These are phyloP conservation scores for Tanacetum coccineum DNA, from an alignment of 129 eudicot genomes.

Conservation along the genomic window DNA sequence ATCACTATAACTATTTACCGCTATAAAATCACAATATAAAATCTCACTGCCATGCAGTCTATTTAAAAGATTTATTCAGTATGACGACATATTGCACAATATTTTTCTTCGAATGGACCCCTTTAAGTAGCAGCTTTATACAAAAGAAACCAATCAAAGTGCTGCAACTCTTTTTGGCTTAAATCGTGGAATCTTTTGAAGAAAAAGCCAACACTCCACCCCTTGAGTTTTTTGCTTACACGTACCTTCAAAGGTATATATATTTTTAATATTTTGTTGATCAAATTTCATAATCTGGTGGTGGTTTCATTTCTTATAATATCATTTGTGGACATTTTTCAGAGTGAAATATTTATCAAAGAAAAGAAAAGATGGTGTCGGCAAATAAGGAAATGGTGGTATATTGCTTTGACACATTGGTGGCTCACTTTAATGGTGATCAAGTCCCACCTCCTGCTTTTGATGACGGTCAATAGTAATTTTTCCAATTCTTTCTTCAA, in stretches of 20 bases:
- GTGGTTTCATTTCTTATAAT: background rate
- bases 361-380: slow-evolving; percentile 56
- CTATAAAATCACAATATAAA: too few relatives aligned
- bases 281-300: slow-evolving; percentile 15
- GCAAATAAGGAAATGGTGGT: slow-evolving; percentile 85
- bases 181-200: slow-evolving; percentile 6
- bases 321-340: slow-evolving; percentile 4
- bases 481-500: background rate
- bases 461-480: slow-evolving; percentile 82
- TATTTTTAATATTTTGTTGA: background rate
- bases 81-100: too few relatives aligned
- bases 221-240: slow-evolving; percentile 3
- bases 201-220: slow-evolving; percentile 20
- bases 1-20: too few relatives aligned
- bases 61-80: too few relatives aligned
- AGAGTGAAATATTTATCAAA: too few relatives aligned
- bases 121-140: too few relatives aligned
- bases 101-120: too few relatives aligned
- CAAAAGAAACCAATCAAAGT: too few relatives aligned
- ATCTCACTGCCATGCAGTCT: too few relatives aligned
- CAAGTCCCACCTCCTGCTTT: slow-evolving; percentile 77
- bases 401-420: slow-evolving; percentile 85
- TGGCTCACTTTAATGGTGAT: slow-evolving; percentile 64
- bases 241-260: slow-evolving; percentile 18
- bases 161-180: slow-evolving; percentile 20